phyloP scores from a whole-genome alignment of 2,329 filamentous ascomycete genomes.

The Neoscytalidium dimidiatum region DNA sequence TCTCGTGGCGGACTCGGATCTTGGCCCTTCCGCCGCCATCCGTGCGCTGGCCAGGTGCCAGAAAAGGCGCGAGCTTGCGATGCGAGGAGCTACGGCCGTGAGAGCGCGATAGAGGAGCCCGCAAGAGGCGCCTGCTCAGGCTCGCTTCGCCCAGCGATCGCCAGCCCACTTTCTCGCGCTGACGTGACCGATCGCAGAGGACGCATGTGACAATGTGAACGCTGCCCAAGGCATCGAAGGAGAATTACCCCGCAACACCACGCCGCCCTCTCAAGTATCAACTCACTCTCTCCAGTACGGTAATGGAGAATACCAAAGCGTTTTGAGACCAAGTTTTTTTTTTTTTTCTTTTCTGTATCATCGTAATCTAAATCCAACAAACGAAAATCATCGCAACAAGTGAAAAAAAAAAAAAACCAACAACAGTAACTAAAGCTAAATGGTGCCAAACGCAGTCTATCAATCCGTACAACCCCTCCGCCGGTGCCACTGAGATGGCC shows the following conservation, averaged over 20 bases:
- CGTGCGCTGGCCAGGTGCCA: background rate
- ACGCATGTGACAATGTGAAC: background rate
- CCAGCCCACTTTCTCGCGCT: background rate
- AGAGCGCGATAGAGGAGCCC: no score
- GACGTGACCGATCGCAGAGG: background rate
- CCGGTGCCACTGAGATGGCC: slow-evolving; percentile 12
- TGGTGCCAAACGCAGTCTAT: background rate
- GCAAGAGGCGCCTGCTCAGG: background rate
- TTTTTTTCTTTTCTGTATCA: background rate
- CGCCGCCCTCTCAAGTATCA: background rate
- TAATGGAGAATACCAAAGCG: background rate
- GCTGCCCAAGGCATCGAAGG: background rate
- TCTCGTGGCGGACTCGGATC: slow-evolving; percentile 6
- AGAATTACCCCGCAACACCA: slow-evolving; percentile 1
- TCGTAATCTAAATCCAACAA: background rate
- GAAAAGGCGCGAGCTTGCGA: background rate
- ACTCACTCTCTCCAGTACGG: background rate
- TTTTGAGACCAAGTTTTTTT: background rate
- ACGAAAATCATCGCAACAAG: slow-evolving; percentile 1
- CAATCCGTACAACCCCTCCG: background rate
- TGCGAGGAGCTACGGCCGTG: slow-evolving; percentile 8
- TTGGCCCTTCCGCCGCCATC: background rate
- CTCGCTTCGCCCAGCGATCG: background rate
- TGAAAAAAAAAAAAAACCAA: background rate
- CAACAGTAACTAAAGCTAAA: no score